Evolutionary conservation across 140 eudicot genomes (phyloP).

Genomic region (Oenanthe javanica): DNA sequence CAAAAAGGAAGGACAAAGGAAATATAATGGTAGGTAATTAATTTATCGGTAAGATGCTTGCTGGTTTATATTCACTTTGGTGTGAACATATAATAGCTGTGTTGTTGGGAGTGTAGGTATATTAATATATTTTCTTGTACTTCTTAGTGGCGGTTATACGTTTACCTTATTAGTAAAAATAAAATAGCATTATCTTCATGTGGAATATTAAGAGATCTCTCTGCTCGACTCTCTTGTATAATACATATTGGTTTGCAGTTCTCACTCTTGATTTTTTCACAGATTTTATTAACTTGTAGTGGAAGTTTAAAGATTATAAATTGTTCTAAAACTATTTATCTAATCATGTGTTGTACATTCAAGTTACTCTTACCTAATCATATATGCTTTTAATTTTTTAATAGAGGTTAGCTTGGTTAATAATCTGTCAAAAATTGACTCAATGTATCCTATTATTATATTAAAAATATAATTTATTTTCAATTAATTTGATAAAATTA

Average conservation of each 20-base stretch:
- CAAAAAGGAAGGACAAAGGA: constrained; percentile 28
- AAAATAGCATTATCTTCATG: background rate
- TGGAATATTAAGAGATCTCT: background rate
- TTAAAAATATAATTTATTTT: background rate
- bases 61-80: background rate
- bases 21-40: constrained; percentile 38
- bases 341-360: background rate
- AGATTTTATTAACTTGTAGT: background rate
- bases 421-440: background rate
- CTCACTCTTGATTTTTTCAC: background rate
- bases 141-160: background rate
- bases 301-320: background rate
- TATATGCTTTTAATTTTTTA: background rate
- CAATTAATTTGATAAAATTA: background rate
- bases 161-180: too few relatives aligned
- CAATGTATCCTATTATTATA: background rate
- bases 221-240: too few relatives aligned
- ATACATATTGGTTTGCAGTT: background rate
- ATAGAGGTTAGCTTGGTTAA: background rate
- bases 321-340: background rate
- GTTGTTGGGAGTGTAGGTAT: background rate
- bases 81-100: too few relatives aligned
- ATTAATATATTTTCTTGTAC: background rate
- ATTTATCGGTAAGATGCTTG: background rate
- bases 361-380: background rate